Evolutionary conservation across 73 alveolate species (phyloP).

Genomic region (Diophrys sp.): DNA sequence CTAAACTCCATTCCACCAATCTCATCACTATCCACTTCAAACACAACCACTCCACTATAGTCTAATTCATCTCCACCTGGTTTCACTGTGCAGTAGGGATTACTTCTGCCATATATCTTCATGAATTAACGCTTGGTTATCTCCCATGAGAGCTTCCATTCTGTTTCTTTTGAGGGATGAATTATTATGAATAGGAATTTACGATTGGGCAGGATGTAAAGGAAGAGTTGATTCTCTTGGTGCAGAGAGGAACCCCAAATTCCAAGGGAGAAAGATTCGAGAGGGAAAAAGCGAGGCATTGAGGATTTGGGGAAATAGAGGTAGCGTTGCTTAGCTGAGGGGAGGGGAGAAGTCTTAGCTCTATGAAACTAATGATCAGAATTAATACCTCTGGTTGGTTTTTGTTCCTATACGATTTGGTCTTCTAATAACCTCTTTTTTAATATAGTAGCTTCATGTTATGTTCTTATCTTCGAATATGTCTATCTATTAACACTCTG

Average conservation of each 20-base stretch:
- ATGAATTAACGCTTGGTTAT: conserved; percentile 22
- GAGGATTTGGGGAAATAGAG: conserved; percentile 12
- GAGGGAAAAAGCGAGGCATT: conserved; percentile 47
- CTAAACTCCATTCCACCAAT: conserved; percentile 43
- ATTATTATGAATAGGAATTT: conserved; percentile 41
- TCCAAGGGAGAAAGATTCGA: conserved; percentile 27
- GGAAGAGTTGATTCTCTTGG: conserved; percentile 19
- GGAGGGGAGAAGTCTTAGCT: too few relatives aligned
- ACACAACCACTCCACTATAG: conserved; percentile 36
- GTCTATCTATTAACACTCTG: too few relatives aligned
- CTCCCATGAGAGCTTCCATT: not conserved
- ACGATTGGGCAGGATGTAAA: conserved; percentile 7
- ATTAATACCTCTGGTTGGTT: too few relatives aligned
- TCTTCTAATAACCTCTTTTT: too few relatives aligned
- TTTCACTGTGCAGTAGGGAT: conserved; percentile 23
- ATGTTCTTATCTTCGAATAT: too few relatives aligned
- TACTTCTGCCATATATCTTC: conserved; percentile 29
- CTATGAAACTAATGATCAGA: too few relatives aligned
- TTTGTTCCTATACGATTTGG: too few relatives aligned
- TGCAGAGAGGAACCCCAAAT: conserved; percentile 36
- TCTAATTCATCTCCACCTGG: conserved; percentile 17
- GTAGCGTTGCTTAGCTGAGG: not conserved
- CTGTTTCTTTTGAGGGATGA: conserved; percentile 27
- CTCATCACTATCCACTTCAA: conserved; percentile 32
- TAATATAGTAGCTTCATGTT: too few relatives aligned